Percentiles rank a stretch among this genome's conserved stretches.
Evolutionary conservation across 768 basidiomycete genomes (phyloP).

Genomic region (Clavulina sp.): DNA sequence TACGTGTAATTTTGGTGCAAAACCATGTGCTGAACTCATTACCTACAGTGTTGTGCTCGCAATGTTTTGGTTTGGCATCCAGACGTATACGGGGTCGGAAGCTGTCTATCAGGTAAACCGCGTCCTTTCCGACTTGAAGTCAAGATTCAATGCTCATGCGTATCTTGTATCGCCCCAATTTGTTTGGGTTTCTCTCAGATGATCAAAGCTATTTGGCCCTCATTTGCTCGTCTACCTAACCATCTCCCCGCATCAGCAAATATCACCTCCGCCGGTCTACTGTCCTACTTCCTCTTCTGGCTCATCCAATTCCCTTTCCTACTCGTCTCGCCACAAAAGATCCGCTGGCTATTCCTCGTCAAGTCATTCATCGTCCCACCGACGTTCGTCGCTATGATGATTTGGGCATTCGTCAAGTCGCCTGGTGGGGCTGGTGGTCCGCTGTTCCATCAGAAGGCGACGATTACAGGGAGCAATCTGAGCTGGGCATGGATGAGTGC

Average conservation of each 20-base stretch:
- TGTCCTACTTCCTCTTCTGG: conserved; percentile 68
- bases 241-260: conserved; percentile 35
- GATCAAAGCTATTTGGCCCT: conserved; percentile 74
- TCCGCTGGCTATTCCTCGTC: conserved; percentile 56
- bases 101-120: conserved; percentile 33
- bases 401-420: conserved; percentile 60
- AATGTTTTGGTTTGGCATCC: conserved; percentile 67
- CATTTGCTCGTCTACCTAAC: conserved; percentile 45
- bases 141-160: background rate
- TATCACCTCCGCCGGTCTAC: conserved; percentile 51
- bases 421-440: conserved; percentile 34
- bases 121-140: background rate
- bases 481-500: conserved; percentile 69
- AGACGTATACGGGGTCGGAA: conserved; percentile 16
- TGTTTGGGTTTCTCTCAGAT: conserved; percentile 21
- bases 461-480: conserved; percentile 33
- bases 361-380: conserved; percentile 48
- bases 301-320: conserved; percentile 58
- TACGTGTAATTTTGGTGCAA: background rate
- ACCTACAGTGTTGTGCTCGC: conserved; percentile 36
- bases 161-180: background rate
- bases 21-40: background rate
- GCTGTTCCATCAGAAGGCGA: conserved; percentile 34
- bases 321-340: conserved; percentile 57
- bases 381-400: conserved; percentile 52